Evolutionary conservation across 805 yeast genomes (phyloP), one percentile per base, ranked within the genome.

Genomic region (Jamesozyma spencerorum): DNA sequence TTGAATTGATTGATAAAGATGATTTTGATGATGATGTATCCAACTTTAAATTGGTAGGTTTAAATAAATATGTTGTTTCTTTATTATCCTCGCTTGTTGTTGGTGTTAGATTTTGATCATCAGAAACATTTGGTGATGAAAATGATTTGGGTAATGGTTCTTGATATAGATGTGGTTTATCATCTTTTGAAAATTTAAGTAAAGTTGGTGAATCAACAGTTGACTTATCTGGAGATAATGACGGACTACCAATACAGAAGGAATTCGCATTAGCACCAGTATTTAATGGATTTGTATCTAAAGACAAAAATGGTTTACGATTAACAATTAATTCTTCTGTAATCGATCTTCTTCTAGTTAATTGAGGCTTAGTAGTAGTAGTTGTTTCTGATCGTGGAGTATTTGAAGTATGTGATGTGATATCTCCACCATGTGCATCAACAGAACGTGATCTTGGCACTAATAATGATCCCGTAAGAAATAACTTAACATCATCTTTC

Each of bases 401-500:
- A 17, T 6, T 18, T 32, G 35, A 26, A 11, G 35, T 32, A n/a
- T 24, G 18, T 24, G 8, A 12, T 15, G 32, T 36, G 11, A 3
- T 33, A 18, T n/a, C 26, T 4, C 7, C 19, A 15, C 17, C 19
- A 8, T 32, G 15, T 5, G 5, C 29, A 32, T 40, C 44, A 14
- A 33, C 13, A 2, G 45, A 38, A 18, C 42, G 42, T 10, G 45
- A 36, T 10, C 43, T 19, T 39, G 62, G 61, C 38, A 53, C 57
- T 14, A 63, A 36, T 17, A 65, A 42, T 1, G 66, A 57, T 39
- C 65, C 69, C 6, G 63, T 58, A 8, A 64, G 39, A 38, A 56
- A 63, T 18, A 66, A 40, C 38, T 55, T 44, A 17, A 36, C 19
- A 28, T 38, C 32, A 10, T 28, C 33, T n/a, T 36, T 45, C 18